Evolutionary conservation across 495 filamentous ascomycete genomes (phyloP).

Genomic region (Penicillium fimorum): DNA sequence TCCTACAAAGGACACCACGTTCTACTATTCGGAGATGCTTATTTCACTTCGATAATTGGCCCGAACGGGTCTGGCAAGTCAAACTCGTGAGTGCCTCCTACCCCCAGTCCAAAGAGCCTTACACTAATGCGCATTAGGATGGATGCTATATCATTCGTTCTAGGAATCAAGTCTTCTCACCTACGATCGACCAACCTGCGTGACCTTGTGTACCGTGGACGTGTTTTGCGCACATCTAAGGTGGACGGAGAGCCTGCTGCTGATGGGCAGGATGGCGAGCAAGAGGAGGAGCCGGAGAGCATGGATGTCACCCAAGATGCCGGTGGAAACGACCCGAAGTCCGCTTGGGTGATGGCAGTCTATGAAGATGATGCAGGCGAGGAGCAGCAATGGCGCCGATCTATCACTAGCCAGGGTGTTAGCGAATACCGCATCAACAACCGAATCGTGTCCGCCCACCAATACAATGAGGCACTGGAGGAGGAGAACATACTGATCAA

Average conservation of each 20-base stretch:
- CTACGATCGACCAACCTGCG: conserved; percentile 91
- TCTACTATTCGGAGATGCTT: conserved; percentile 94
- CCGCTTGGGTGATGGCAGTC: conserved; percentile 98
- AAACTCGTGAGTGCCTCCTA: conserved; percentile 73
- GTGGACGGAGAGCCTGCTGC: conserved; percentile 76
- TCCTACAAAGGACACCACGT: conserved; percentile 96
- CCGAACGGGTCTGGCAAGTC: conserved; percentile 99
- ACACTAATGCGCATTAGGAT: conserved; percentile 59
- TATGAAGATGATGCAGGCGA: conserved; percentile 98
- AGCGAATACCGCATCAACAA: conserved; percentile 99
- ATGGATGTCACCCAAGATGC: conserved; percentile 46
- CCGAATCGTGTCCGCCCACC: conserved; percentile 76
- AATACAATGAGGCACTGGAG: conserved; percentile 93
- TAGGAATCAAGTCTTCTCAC: conserved; percentile 97
- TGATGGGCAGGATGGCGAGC: conserved; percentile 50
- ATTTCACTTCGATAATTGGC: conserved; percentile 98
- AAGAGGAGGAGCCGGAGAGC: conserved; percentile 41
- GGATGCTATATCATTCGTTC: conserved; percentile 99
- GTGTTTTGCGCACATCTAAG: conserved; percentile 85
- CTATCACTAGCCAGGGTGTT: conserved; percentile 80
- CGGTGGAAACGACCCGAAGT: conserved; percentile 72
- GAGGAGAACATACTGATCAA: conserved; percentile 96
- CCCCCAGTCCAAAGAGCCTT: neutral
- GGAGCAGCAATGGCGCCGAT: conserved; percentile 92
- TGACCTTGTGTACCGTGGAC: conserved; percentile 94